Evolutionary conservation across 352 stramenopile genomes (phyloP).

Genomic region (Elongisporangium prolatum): DNA sequence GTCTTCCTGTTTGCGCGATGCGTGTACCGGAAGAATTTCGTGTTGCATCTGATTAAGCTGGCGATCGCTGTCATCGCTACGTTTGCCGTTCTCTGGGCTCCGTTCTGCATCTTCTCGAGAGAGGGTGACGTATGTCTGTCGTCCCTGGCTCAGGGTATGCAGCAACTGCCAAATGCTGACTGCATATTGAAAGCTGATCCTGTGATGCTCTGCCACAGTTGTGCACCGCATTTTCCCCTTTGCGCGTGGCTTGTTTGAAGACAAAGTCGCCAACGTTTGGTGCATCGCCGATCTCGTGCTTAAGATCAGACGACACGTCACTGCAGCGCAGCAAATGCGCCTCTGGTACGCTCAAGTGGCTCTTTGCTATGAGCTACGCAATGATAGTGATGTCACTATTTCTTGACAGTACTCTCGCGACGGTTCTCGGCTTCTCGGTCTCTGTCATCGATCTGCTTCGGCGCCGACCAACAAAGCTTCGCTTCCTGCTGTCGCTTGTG

Average conservation of each 20-base stretch:
- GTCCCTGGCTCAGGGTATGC: constrained; percentile 57
- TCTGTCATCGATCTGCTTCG: constrained; percentile 73
- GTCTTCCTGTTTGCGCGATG: constrained; percentile 91
- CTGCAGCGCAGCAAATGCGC: constrained; percentile 54
- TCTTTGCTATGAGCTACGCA: no score
- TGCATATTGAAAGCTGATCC: background rate
- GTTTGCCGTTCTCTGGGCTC: constrained; percentile 89
- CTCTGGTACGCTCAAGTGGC: constrained; percentile 36
- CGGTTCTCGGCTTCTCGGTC: constrained; percentile 82
- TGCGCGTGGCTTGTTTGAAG: constrained; percentile 95
- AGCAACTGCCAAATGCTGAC: background rate
- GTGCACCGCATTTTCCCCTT: constrained; percentile 95
- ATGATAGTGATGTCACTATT: background rate
- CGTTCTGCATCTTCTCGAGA: constrained; percentile 75
- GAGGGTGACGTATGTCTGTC: constrained; percentile 45
- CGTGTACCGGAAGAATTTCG: constrained; percentile 37
- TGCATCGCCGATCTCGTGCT: constrained; percentile 86
- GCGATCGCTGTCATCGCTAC: constrained; percentile 84
- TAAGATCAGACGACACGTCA: constrained; percentile 63
- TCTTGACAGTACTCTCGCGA: constrained; percentile 59
- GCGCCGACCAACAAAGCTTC: constrained; percentile 54
- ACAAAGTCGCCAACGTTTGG: constrained; percentile 98
- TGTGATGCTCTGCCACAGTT: constrained; percentile 41
- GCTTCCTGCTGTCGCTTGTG: constrained; percentile 78
- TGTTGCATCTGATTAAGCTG: constrained; percentile 69